Percentiles rank a stretch among this genome's conserved stretches.
Evolutionary conservation across 192 early-diverging fungal genomes (phyloP).

Genomic region (Dissophora ornata): DNA sequence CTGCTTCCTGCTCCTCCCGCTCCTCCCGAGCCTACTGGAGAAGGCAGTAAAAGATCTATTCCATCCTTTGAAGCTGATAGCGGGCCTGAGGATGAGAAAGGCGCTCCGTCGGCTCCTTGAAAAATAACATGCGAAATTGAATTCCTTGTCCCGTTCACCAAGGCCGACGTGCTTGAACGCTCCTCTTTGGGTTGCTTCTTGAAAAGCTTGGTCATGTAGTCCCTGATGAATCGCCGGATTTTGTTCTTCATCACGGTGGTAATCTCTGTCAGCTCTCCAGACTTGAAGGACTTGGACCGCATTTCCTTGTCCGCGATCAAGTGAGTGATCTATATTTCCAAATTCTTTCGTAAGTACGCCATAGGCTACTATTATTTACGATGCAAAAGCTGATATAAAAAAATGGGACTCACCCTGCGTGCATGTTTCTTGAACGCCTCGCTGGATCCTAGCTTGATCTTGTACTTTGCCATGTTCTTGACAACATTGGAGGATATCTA

Average conservation of each 20-base stretch:
- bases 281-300: conserved; percentile 53
- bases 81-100: not conserved
- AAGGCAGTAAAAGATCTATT: not conserved
- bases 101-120: conserved; percentile 12
- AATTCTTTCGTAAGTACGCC: too few species aligned
- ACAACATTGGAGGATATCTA: conserved; percentile 41
- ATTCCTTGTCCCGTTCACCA: conserved; percentile 26
- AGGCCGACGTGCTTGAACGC: conserved; percentile 22
- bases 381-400: not conserved
- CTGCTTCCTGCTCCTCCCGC: not conserved
- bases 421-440: conserved; percentile 68
- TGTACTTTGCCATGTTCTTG: conserved; percentile 60
- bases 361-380: too few species aligned
- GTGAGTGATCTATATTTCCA: conserved; percentile 64
- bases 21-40: not conserved
- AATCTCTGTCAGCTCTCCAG: conserved; percentile 53
- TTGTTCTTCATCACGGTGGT: conserved; percentile 56
- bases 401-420: conserved; percentile 52
- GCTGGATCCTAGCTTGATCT: conserved; percentile 56
- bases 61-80: not conserved
- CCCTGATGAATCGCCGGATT: conserved; percentile 61
- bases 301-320: conserved; percentile 65
- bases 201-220: conserved; percentile 56
- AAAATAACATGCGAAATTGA: conserved; percentile 27
- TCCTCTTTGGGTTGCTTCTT: conserved; percentile 53